A percentile compares a stretch with the other conserved stretches of the same genome.
These are phyloP conservation scores for Plenodomus biglobosus DNA, from an alignment of 2,329 filamentous ascomycete genomes.

Conservation along the genomic window DNA sequence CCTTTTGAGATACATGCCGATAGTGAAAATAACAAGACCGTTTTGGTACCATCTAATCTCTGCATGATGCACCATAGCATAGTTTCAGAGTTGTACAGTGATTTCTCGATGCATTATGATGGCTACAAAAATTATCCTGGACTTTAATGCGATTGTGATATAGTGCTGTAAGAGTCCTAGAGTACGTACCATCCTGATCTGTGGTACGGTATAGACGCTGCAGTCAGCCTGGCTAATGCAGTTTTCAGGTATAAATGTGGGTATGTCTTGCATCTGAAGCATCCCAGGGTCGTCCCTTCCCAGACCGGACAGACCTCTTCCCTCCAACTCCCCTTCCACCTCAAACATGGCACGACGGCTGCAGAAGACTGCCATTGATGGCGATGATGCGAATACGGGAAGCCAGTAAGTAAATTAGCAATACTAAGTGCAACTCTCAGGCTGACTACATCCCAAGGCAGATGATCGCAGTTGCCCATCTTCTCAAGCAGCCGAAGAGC, in stretches of 20 bases:
- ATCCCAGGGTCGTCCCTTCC: background rate
- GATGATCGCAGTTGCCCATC: constrained; percentile 17
- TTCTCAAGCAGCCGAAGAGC: constrained; percentile 22
- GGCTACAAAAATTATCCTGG: background rate
- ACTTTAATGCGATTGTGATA: background rate
- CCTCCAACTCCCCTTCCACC: background rate
- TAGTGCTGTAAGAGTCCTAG: background rate
- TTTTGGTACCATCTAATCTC: constrained; percentile 6
- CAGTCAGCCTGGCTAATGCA: background rate
- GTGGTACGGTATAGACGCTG: background rate
- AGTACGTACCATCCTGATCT: background rate
- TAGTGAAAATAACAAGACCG: constrained; percentile 17
- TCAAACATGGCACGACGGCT: constrained; percentile 19
- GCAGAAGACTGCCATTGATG: constrained; percentile 5
- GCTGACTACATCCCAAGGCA: constrained; percentile 18
- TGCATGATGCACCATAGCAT: background rate
- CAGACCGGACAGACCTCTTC: background rate
- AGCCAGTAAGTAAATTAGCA: constrained; percentile 25
- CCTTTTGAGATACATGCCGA: constrained; percentile 7
- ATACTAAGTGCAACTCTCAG: background rate
- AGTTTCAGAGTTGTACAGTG: background rate
- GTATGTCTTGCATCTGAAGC: background rate
- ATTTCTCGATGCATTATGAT: background rate
- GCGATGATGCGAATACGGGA: constrained; percentile 15
- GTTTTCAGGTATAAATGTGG: background rate